Conservation (phyloP, 768 basidiomycete genomes). For the Sarcodon sp. region DNA sequence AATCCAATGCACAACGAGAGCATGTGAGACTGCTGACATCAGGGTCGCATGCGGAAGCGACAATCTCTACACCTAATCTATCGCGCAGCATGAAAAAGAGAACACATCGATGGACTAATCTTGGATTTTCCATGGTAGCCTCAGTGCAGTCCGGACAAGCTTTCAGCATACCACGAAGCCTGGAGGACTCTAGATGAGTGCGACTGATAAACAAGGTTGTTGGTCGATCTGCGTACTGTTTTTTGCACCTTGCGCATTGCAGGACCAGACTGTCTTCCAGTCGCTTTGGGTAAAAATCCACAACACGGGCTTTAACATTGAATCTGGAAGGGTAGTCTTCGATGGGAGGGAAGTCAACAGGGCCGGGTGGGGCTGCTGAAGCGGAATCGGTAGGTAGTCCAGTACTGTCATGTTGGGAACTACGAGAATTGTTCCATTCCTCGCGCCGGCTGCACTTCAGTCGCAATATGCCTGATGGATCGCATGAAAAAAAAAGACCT, state of each 20-base stretch:
- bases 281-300: constrained; percentile 43
- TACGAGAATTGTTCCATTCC: background rate
- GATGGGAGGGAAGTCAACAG: constrained; percentile 21
- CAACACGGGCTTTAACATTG: constrained; percentile 31
- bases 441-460: background rate
- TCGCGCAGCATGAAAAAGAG: constrained; percentile 42
- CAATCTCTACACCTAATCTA: constrained; percentile 25
- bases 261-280: constrained; percentile 33
- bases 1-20: constrained; percentile 9
- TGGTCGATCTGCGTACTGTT: constrained; percentile 24
- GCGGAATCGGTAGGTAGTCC: constrained; percentile 2
- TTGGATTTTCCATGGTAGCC: constrained; percentile 32
- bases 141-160: constrained; percentile 26
- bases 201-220: background rate
- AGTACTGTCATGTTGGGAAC: background rate
- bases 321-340: constrained; percentile 24
- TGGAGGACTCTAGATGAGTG: background rate
- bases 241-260: constrained; percentile 39
- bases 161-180: constrained; percentile 26
- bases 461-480: constrained; percentile 19
- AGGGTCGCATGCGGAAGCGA: constrained; percentile 35
- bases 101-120: constrained; percentile 28
- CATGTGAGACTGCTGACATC: constrained; percentile 17
- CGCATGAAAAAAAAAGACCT: constrained; percentile 17
- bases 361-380: constrained; percentile 2